Base-by-base conservation (phyloP, 352 stramenopile species). In the Globisporangium perplexum region DNA sequence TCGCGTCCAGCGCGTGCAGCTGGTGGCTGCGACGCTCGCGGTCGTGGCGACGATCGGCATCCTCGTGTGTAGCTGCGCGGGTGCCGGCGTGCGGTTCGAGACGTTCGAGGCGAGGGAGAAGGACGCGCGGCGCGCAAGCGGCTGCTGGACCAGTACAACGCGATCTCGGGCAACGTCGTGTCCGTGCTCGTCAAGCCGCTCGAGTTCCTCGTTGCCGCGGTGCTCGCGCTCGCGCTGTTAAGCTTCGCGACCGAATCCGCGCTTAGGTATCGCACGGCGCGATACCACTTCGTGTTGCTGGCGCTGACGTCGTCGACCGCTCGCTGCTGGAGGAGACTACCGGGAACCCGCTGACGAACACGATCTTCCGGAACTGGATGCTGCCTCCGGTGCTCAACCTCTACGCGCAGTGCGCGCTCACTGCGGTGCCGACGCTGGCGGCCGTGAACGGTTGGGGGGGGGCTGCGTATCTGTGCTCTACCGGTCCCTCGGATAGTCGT, bases 111-210 rank as follows among this genome's bases (percentile, higher is more conserved):
- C 39, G 6, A 20, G 4, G 7, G 23, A 39, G 1, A 56, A 56
- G 24, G 30, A 41, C 18, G 41, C 26, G 26, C 26, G 5, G 26
- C 15, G 23, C 31, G n/a, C 5, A 49, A 47, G 24, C 8, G 17
- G 8, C n/a, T 57, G 24, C 11, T 57, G 12, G 41, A 47, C 39
- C 22, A 30, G 15, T 57, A 57, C 50, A 57, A 57, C 50, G 39
- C 50, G 3, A 17, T 41, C 26, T 57, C 50, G 4, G 51, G 51
- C 8, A 42, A 41, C 39, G 20, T 57, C 31, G 42, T 39, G 11
- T 50, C 51, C 14, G 20, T 48, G 7, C 3, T 50, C 10, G 10
- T 31, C 23, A 47, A 50, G 39, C 51, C 51, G 22, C 15, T 57
- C 26, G 39, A 57, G 26, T 17, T 49, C 28, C 50, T 57, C 31